Conservation (phyloP, 1,139 yeast species). For the Pneumocystis carinii region DNA sequence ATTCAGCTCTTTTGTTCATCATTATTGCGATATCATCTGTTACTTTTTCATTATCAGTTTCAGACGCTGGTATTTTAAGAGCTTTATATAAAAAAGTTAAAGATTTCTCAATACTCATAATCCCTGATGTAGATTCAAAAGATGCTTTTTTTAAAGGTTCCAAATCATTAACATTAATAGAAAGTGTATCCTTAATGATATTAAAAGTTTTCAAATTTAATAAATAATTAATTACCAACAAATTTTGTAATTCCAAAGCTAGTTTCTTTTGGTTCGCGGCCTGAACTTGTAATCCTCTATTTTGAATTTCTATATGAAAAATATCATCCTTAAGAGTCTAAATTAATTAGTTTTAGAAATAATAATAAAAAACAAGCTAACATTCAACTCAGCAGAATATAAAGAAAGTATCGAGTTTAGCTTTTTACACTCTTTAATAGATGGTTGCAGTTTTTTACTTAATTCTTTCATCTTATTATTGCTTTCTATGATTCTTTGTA, state of each 20-base stretch:
- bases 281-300: slow-evolving; percentile 71
- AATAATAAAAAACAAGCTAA: not conserved
- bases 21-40: slow-evolving; percentile 21
- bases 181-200: slow-evolving; percentile 40
- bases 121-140: slow-evolving; percentile 35
- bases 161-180: slow-evolving; percentile 45
- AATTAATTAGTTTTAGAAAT: not conserved
- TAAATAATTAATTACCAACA: slow-evolving; percentile 18
- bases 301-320: slow-evolving; percentile 54
- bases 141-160: slow-evolving; percentile 34
- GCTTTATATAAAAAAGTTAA: slow-evolving; percentile 52
- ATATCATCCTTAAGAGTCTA: slow-evolving; percentile 49
- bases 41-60: slow-evolving; percentile 22
- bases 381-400: slow-evolving; percentile 42
- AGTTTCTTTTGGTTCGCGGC: slow-evolving; percentile 65
- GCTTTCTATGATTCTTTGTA: slow-evolving; percentile 33
- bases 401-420: slow-evolving; percentile 41
- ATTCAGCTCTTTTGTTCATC: slow-evolving; percentile 8
- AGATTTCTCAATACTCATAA: slow-evolving; percentile 41
- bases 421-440: slow-evolving; percentile 41
- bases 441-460: slow-evolving; percentile 29
- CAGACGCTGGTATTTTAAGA: slow-evolving; percentile 21
- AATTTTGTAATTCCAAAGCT: slow-evolving; percentile 52
- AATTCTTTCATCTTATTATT: slow-evolving; percentile 33
- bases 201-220: not conserved